phyloP scores from a whole-genome alignment of 2,329 filamentous ascomycete genomes.

The Ophiostoma quercus region DNA sequence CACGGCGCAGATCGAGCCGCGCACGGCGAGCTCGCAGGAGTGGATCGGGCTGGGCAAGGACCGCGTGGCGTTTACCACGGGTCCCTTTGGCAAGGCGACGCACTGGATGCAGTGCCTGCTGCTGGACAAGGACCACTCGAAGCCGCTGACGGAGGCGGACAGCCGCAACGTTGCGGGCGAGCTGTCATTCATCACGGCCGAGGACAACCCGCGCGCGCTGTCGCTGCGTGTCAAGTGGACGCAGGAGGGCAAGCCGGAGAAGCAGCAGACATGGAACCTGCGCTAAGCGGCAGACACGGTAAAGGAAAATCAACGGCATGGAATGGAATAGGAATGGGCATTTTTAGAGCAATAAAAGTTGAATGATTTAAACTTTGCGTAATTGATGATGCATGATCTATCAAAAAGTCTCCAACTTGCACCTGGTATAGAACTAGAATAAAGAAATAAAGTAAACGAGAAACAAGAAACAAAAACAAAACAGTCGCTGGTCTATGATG shows the following conservation, averaged over 20 bases:
- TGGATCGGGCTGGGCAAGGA: slow-evolving; percentile 57
- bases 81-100: slow-evolving; percentile 68
- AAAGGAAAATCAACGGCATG: background rate
- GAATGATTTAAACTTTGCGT: background rate
- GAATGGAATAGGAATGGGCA: background rate
- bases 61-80: slow-evolving; percentile 81
- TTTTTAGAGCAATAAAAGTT: slow-evolving; percentile 14
- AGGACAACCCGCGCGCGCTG: slow-evolving; percentile 64
- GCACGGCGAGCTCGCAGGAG: slow-evolving; percentile 52
- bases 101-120: slow-evolving; percentile 88
- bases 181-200: slow-evolving; percentile 64
- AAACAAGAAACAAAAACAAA: slow-evolving; percentile 8
- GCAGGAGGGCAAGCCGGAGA: slow-evolving; percentile 35
- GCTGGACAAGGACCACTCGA: slow-evolving; percentile 57
- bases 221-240: slow-evolving; percentile 61
- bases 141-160: slow-evolving; percentile 44
- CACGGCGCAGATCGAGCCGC: slow-evolving; percentile 45
- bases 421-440: background rate
- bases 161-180: slow-evolving; percentile 59
- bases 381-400: background rate
- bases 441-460: too few relatives aligned
- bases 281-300: slow-evolving; percentile 14
- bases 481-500: slow-evolving; percentile 14
- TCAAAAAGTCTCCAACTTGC: background rate
- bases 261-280: slow-evolving; percentile 45